Evolutionary conservation across 108 stramenopile genomes (phyloP).

Genomic region (Schizochytrium sp.): DNA sequence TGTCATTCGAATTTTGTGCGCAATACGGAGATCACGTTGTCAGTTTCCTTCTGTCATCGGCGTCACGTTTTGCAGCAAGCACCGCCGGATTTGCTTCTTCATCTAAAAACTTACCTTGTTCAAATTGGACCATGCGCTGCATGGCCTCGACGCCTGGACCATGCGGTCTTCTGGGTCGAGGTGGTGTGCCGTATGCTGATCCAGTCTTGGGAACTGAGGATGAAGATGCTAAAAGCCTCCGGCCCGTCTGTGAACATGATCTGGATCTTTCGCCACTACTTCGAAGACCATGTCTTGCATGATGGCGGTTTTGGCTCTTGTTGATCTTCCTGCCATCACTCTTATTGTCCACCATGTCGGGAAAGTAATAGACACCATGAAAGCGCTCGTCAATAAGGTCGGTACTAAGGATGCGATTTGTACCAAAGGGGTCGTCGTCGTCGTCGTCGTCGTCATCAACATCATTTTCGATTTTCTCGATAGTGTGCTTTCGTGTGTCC

Average conservation of each 20-base stretch:
- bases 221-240: too few species aligned
- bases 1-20: neutral
- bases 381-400: conserved; percentile 13
- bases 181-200: too few species aligned
- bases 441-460: neutral
- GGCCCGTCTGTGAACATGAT: neutral
- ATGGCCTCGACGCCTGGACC: neutral
- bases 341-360: neutral
- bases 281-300: neutral
- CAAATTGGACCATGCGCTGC: neutral
- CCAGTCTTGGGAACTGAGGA: too few species aligned
- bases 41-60: neutral
- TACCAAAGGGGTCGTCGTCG: neutral
- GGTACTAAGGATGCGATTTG: neutral
- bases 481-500: neutral
- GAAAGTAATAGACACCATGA: neutral
- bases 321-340: neutral
- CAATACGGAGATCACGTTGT: neutral
- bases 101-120: conserved; percentile 1
- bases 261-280: neutral
- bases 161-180: neutral
- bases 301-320: too few species aligned
- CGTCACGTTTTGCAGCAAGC: neutral
- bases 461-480: neutral
- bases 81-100: neutral